Conservation (phyloP, 1,284 basidiomycete genomes). For the Phellinidium pouzarii region DNA sequence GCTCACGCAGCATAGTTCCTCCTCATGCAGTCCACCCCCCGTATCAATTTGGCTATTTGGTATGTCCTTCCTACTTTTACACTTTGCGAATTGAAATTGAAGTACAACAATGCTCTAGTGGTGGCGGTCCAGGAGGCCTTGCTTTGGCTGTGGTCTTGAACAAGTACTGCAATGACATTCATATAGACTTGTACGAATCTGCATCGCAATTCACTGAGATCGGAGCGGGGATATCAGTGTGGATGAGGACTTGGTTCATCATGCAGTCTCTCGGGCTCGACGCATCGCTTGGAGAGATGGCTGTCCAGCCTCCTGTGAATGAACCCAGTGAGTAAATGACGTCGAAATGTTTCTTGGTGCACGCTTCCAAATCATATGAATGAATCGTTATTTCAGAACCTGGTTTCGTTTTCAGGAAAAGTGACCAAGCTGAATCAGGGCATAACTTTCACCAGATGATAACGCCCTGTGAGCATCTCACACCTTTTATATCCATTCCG, state of each 20-base stretch:
- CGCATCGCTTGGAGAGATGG: slow-evolving; percentile 26
- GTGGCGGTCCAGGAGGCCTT: slow-evolving; percentile 34
- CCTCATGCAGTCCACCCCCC: slow-evolving; percentile 9
- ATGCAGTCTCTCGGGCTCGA: slow-evolving; percentile 31
- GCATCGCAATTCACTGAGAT: slow-evolving; percentile 30
- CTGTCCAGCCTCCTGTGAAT: slow-evolving; percentile 20
- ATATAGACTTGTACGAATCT: slow-evolving; percentile 32
- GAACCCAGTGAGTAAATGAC: slow-evolving; percentile 15
- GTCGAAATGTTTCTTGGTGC: slow-evolving; percentile 15
- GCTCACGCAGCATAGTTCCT: no score
- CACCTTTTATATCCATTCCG: not conserved
- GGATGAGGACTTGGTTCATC: slow-evolving; percentile 34
- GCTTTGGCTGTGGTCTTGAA: slow-evolving; percentile 31
- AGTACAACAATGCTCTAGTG: slow-evolving; percentile 22
- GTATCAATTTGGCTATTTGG: slow-evolving; percentile 11
- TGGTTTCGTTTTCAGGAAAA: slow-evolving; percentile 23
- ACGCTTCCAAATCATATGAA: slow-evolving; percentile 17
- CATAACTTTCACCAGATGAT: slow-evolving; percentile 27
- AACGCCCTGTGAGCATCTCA: slow-evolving; percentile 24
- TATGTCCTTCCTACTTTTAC: not conserved
- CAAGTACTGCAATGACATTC: slow-evolving; percentile 24
- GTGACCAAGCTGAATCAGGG: slow-evolving; percentile 24
- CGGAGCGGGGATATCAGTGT: slow-evolving; percentile 33
- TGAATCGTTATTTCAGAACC: not conserved
- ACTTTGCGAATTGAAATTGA: not conserved